Evolutionary conservation across 2,329 filamentous ascomycete genomes (phyloP).

Genomic region (Plenodomus biglobosus): DNA sequence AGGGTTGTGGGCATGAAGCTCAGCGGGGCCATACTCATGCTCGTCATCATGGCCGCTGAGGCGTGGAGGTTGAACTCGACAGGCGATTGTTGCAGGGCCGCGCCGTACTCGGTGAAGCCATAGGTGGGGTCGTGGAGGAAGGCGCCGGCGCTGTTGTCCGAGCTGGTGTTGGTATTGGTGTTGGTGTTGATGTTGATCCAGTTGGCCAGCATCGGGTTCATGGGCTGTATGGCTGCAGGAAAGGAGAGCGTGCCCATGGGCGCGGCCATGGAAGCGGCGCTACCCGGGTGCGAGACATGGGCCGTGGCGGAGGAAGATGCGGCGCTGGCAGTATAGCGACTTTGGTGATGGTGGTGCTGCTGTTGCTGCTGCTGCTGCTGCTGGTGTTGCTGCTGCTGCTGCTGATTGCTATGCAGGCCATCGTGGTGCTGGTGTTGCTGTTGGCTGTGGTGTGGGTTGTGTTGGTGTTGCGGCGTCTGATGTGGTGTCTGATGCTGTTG

Average conservation of each 20-base stretch:
- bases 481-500: slow-evolving; percentile 29
- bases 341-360: slow-evolving; percentile 29
- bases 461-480: slow-evolving; percentile 29
- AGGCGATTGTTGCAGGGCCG: slow-evolving; percentile 49
- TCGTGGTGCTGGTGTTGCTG: slow-evolving; percentile 31
- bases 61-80: slow-evolving; percentile 51
- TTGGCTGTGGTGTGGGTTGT: slow-evolving; percentile 26
- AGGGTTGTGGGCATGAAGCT: slow-evolving; percentile 46
- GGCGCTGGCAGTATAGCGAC: slow-evolving; percentile 24
- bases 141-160: slow-evolving; percentile 3
- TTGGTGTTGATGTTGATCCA: slow-evolving; percentile 49
- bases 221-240: slow-evolving; percentile 36
- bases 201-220: slow-evolving; percentile 43
- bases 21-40: slow-evolving; percentile 48
- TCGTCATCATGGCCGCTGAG: slow-evolving; percentile 41
- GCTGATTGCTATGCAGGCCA: slow-evolving; percentile 28
- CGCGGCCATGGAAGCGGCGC: slow-evolving; percentile 36
- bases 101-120: slow-evolving; percentile 32
- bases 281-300: slow-evolving; percentile 23
- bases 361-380: slow-evolving; percentile 18
- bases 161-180: slow-evolving; percentile 3
- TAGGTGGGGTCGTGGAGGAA: slow-evolving; percentile 28
- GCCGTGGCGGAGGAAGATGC: slow-evolving; percentile 28
- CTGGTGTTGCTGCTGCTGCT: slow-evolving; percentile 29
- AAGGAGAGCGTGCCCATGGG: slow-evolving; percentile 35